Conservation (phyloP, 2,329 filamentous ascomycete species). For the Ambrosiella beaveri region DNA sequence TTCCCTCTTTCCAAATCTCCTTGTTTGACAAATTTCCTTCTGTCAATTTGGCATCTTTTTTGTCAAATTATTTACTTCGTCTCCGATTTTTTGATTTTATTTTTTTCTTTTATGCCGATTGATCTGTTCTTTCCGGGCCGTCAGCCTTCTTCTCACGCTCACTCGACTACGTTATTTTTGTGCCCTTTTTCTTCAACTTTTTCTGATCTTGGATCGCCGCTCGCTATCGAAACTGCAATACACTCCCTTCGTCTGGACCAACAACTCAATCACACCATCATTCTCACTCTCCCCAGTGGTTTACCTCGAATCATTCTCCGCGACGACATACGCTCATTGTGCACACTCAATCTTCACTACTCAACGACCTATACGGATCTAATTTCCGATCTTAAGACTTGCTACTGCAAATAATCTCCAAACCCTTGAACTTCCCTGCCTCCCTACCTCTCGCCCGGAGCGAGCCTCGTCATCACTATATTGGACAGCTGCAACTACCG, state of each 20-base stretch:
- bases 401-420: neutral
- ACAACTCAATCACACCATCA: neutral
- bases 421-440: neutral
- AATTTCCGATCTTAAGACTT: neutral
- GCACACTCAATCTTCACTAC: neutral
- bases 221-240: neutral
- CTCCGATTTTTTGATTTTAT: constrained; percentile 2
- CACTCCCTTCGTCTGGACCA: neutral
- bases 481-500: neutral
- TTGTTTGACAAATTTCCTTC: constrained; percentile 1
- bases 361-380: neutral
- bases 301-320: neutral
- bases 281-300: neutral
- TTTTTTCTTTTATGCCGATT: constrained; percentile 2
- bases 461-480: constrained; percentile 9
- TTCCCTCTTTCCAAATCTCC: constrained; percentile 1
- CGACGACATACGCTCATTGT: neutral
- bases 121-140: neutral
- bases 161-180: constrained; percentile 3
- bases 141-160: constrained; percentile 5
- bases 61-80: constrained; percentile 1
- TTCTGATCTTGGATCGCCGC: constrained; percentile 3
- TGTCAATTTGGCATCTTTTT: neutral
- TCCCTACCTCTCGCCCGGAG: constrained; percentile 7
- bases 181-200: neutral